Conservation (phyloP, 805 yeast genomes). For the Metschnikowia corniflorae region DNA sequence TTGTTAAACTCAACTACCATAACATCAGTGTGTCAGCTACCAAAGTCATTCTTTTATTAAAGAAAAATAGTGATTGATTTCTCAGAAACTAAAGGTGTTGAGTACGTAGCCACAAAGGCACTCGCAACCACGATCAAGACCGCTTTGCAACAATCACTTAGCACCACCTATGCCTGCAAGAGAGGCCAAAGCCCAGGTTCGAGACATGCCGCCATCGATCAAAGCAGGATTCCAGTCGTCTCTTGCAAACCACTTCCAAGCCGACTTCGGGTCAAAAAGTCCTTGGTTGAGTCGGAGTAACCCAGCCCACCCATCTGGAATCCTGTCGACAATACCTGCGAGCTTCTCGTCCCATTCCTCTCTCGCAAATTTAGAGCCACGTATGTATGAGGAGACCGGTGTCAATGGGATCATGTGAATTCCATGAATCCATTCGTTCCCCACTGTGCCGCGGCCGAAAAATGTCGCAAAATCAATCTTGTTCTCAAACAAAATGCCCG, state of each 20-base stretch:
- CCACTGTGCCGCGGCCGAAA: constrained; percentile 60
- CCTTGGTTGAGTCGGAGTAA: constrained; percentile 72
- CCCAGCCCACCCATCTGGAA: constrained; percentile 71
- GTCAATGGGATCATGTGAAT: constrained; percentile 76
- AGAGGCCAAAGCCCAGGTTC: constrained; percentile 82
- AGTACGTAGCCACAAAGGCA: background rate
- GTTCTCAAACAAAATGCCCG: constrained; percentile 73
- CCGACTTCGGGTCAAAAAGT: constrained; percentile 57
- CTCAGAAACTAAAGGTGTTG: background rate
- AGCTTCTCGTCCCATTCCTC: constrained; percentile 64
- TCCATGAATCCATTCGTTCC: constrained; percentile 67
- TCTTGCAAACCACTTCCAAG: constrained; percentile 46
- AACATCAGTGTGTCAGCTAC: too few relatives aligned
- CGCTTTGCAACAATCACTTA: too few relatives aligned
- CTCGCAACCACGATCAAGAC: background rate
- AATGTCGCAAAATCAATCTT: constrained; percentile 71
- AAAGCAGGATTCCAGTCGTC: constrained; percentile 48
- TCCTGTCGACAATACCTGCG: constrained; percentile 39
- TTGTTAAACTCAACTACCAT: too few relatives aligned
- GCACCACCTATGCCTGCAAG: constrained; percentile 50
- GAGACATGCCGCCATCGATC: constrained; percentile 81
- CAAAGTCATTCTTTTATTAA: too few relatives aligned
- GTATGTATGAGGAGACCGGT: constrained; percentile 58
- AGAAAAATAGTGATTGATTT: too few relatives aligned
- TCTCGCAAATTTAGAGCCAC: constrained; percentile 50